These are phyloP conservation scores for Aspergillus wentii DNA, from an alignment of 495 filamentous ascomycete species.

Conservation along the genomic window DNA sequence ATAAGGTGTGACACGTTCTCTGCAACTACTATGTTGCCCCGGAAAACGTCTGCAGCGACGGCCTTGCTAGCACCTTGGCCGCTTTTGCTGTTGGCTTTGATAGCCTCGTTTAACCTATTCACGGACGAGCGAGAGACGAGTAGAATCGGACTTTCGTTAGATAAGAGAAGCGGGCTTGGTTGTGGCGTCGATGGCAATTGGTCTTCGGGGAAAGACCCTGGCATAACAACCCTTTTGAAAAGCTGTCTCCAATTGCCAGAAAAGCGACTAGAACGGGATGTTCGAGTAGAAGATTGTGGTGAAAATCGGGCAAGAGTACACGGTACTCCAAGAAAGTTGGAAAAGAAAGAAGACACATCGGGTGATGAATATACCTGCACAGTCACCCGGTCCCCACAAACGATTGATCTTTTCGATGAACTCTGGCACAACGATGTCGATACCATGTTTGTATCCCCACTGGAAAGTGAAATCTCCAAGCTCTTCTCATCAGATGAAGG, in stretches of 20 bases:
- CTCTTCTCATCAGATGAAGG: slow-evolving; percentile 15
- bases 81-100: slow-evolving; percentile 45
- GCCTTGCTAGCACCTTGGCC: slow-evolving; percentile 34
- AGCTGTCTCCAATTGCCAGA: slow-evolving; percentile 14
- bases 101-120: slow-evolving; percentile 66
- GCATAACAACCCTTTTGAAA: slow-evolving; percentile 41
- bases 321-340: slow-evolving; percentile 63
- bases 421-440: slow-evolving; percentile 31
- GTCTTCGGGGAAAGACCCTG: slow-evolving; percentile 53
- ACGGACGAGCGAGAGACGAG: slow-evolving; percentile 77
- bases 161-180: slow-evolving; percentile 59
- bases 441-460: slow-evolving; percentile 52
- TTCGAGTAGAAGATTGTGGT: slow-evolving; percentile 45
- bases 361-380: slow-evolving; percentile 62
- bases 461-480: slow-evolving; percentile 54
- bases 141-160: slow-evolving; percentile 91
- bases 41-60: slow-evolving; percentile 67
- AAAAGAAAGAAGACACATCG: slow-evolving; percentile 68
- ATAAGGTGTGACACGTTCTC: slow-evolving; percentile 34
- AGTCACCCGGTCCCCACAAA: slow-evolving; percentile 74
- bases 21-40: slow-evolving; percentile 78
- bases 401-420: slow-evolving; percentile 46
- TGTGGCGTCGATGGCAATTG: slow-evolving; percentile 39
- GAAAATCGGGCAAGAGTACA: slow-evolving; percentile 81
- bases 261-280: slow-evolving; percentile 47